Percentiles rank a stretch among this genome's conserved stretches.
phyloP scores from a whole-genome alignment of 1,284 basidiomycete genomes.

The Phellopilus nigrolimitatus region DNA sequence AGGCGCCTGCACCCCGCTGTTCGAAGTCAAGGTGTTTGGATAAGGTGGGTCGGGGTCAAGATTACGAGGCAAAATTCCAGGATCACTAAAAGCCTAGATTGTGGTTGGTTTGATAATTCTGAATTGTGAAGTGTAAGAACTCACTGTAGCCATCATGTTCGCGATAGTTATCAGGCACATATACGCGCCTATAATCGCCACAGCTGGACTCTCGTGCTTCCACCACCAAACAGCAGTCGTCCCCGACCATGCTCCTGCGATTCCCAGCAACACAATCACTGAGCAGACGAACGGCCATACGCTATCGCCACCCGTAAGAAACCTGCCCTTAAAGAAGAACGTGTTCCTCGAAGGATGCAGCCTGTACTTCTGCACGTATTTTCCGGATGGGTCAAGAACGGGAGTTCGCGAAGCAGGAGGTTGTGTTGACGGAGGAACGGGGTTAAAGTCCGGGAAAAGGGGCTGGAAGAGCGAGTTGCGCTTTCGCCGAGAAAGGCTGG shows the following conservation, averaged over 20 bases:
- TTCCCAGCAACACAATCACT: conserved; percentile 55
- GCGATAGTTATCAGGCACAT: conserved; percentile 71
- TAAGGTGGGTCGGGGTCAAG: conserved; percentile 82
- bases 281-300: conserved; percentile 72
- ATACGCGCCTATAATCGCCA: conserved; percentile 72
- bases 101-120: conserved; percentile 6
- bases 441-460: conserved; percentile 15
- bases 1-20: conserved; percentile 57
- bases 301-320: conserved; percentile 82
- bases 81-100: conserved; percentile 72
- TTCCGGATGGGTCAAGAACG: conserved; percentile 27
- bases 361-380: conserved; percentile 50
- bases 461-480: neutral
- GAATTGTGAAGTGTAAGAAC: conserved; percentile 26
- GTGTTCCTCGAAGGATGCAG: conserved; percentile 65
- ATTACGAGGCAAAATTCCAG: conserved; percentile 83
- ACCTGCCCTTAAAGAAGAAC: conserved; percentile 68
- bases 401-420: conserved; percentile 10
- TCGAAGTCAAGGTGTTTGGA: conserved; percentile 52
- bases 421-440: conserved; percentile 3
- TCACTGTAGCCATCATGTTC: conserved; percentile 71
- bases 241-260: conserved; percentile 78
- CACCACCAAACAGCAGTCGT: conserved; percentile 88
- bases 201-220: conserved; percentile 68
- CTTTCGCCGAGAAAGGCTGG: conserved; percentile 7